phyloP scores from a whole-genome alignment of 202 grass and related monocot species.

The Carex arenaria region DNA sequence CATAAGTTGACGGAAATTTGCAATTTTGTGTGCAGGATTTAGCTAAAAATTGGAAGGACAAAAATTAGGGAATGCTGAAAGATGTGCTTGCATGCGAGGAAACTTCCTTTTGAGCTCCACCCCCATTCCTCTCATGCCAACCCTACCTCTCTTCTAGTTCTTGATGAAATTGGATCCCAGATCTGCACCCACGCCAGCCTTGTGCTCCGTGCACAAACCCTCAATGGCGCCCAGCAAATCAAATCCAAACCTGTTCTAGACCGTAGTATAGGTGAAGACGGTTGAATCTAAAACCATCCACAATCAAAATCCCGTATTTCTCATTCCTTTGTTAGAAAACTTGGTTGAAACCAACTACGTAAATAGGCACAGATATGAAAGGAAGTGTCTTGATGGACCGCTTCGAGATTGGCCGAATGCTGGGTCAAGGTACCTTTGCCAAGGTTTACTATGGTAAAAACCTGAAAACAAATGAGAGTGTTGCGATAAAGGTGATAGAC shows the following conservation, averaged over 20 bases:
- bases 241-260: constrained; percentile 51
- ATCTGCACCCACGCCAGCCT: neutral
- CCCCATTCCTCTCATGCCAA: constrained; percentile 34
- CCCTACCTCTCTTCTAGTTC: constrained; percentile 25
- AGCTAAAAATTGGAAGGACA: constrained; percentile 31
- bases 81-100: constrained; percentile 59
- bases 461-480: constrained; percentile 50
- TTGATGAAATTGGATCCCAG: constrained; percentile 41
- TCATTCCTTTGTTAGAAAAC: neutral
- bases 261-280: constrained; percentile 42
- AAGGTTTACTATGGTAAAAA: constrained; percentile 79
- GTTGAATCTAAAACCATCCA: constrained; percentile 38
- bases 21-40: constrained; percentile 22
- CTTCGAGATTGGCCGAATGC: constrained; percentile 73
- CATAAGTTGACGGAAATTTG: constrained; percentile 10
- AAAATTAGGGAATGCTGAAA: constrained; percentile 72
- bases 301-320: neutral
- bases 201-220: constrained; percentile 26
- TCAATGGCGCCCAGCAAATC: constrained; percentile 27
- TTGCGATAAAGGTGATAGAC: constrained; percentile 91
- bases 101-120: constrained; percentile 32
- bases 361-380: constrained; percentile 60
- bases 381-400: constrained; percentile 63
- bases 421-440: constrained; percentile 89
- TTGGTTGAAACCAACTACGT: neutral